These are phyloP conservation scores for Saccharomycopsis amapae DNA, from an alignment of 805 yeast species.

Conservation along the genomic window DNA sequence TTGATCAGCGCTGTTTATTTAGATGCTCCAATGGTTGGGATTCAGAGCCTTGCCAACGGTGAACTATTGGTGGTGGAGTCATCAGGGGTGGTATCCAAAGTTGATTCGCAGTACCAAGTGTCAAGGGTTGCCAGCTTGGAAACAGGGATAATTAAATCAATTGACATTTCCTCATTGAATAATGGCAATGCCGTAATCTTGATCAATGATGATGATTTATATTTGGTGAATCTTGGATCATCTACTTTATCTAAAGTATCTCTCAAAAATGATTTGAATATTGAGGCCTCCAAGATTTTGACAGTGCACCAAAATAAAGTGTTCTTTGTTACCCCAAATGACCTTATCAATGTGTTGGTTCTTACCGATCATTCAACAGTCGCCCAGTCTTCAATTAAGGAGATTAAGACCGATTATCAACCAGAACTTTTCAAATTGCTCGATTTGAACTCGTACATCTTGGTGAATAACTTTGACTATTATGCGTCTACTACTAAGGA, in stretches of 20 bases:
- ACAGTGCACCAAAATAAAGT: constrained; percentile 18
- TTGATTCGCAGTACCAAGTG: too few relatives aligned
- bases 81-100: too few relatives aligned
- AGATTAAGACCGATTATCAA: constrained; percentile 15
- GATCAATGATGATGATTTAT: background rate
- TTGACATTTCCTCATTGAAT: constrained; percentile 3
- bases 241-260: background rate
- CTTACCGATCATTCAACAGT: background rate
- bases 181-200: constrained; percentile 10
- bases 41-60: too few relatives aligned
- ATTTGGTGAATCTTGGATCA: constrained; percentile 1
- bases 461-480: constrained; percentile 14
- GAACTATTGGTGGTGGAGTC: constrained; percentile 2
- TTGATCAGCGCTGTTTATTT: constrained; percentile 1
- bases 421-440: background rate
- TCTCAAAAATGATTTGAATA: background rate
- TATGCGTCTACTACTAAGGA: constrained; percentile 10
- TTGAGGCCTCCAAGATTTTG: constrained; percentile 13
- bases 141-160: too few relatives aligned
- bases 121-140: too few relatives aligned
- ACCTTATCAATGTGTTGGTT: constrained; percentile 13
- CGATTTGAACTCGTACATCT: constrained; percentile 16
- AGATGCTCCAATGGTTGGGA: background rate
- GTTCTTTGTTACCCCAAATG: constrained; percentile 19
- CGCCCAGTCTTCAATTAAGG: background rate